Percentiles rank a stretch among this genome's conserved stretches.
phyloP scores from a whole-genome alignment of 257 asterid genomes.

The Ajuga chamaepitys region DNA sequence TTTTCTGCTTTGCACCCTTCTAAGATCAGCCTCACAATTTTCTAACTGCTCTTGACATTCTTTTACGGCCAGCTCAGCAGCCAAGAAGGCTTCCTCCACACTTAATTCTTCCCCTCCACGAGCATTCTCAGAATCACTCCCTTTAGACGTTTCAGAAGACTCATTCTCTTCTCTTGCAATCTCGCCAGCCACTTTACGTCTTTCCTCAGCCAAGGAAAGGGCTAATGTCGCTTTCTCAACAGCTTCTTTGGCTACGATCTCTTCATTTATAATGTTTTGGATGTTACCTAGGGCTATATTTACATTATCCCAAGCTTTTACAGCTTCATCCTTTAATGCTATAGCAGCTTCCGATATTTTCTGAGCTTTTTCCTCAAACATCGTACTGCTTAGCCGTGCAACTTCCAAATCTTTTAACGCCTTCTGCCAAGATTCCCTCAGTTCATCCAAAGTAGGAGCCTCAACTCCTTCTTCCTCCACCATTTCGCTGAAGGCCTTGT shows the following conservation, averaged over 20 bases:
- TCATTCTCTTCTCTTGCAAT: conserved; percentile 32
- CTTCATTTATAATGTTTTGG: conserved; percentile 66
- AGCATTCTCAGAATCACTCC: conserved; percentile 17
- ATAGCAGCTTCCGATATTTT: conserved; percentile 86
- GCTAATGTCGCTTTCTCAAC: conserved; percentile 57
- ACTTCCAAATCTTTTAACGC: conserved; percentile 68
- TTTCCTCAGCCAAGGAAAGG: conserved; percentile 82
- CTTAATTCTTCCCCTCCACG: conserved; percentile 34
- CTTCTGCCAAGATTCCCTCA: conserved; percentile 73
- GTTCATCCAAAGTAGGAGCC: conserved; percentile 60
- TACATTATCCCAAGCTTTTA: conserved; percentile 57
- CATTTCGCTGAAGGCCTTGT: conserved; percentile 30
- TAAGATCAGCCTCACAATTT: conserved; percentile 66
- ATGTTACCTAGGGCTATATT: conserved; percentile 38
- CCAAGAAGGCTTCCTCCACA: conserved; percentile 46
- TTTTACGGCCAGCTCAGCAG: conserved; percentile 49
- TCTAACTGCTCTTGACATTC: conserved; percentile 50
- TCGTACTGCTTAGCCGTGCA: conserved; percentile 61
- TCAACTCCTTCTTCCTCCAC: conserved; percentile 35
- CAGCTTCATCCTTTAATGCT: conserved; percentile 78
- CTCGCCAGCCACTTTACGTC: conserved; percentile 57
- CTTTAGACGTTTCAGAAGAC: conserved; percentile 18
- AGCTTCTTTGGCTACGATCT: conserved; percentile 61
- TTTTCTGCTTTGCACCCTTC: conserved; percentile 57
- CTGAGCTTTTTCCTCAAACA: conserved; percentile 91